Conservation (phyloP, 2,329 filamentous ascomycete species). For the Cladosporium sp. region DNA sequence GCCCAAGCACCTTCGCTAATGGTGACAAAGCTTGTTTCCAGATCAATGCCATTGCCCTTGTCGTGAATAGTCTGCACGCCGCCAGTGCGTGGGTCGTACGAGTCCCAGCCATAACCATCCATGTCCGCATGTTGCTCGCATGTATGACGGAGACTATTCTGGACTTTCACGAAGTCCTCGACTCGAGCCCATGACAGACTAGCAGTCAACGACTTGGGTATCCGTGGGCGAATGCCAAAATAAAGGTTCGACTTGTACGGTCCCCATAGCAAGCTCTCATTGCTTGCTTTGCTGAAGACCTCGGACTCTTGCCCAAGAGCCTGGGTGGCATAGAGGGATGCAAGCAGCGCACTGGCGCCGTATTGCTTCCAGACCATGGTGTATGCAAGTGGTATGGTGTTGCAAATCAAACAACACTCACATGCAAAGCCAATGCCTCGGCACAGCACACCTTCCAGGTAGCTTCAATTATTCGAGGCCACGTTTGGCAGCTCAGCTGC, state of each 20-base stretch:
- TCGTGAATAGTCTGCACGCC: slow-evolving; percentile 90
- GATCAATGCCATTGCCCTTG: slow-evolving; percentile 77
- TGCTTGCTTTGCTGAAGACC: slow-evolving; percentile 49
- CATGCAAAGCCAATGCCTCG: slow-evolving; percentile 6
- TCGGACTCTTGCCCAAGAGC: slow-evolving; percentile 18
- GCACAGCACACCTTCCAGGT: background rate
- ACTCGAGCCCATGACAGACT: slow-evolving; percentile 87
- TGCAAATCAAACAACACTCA: background rate
- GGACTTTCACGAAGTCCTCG: slow-evolving; percentile 70
- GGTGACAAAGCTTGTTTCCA: slow-evolving; percentile 92
- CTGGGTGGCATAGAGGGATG: slow-evolving; percentile 19
- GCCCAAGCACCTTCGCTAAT: slow-evolving; percentile 92
- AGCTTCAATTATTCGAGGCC: slow-evolving; percentile 6
- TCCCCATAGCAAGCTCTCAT: slow-evolving; percentile 90
- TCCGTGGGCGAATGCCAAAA: slow-evolving; percentile 80
- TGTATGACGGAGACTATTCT: slow-evolving; percentile 80
- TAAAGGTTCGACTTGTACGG: slow-evolving; percentile 92
- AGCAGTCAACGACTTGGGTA: slow-evolving; percentile 75
- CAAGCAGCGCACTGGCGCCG: slow-evolving; percentile 21
- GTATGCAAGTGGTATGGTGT: background rate
- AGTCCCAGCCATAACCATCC: slow-evolving; percentile 95
- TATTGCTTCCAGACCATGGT: slow-evolving; percentile 22
- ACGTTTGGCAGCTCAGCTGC: background rate
- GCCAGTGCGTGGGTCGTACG: slow-evolving; percentile 85
- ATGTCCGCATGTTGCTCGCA: slow-evolving; percentile 95